Evolutionary conservation across 164 flowering plant species (phyloP), one percentile per base, ranked within the genome.

Genomic region (Chloranthus sessilifolius): DNA sequence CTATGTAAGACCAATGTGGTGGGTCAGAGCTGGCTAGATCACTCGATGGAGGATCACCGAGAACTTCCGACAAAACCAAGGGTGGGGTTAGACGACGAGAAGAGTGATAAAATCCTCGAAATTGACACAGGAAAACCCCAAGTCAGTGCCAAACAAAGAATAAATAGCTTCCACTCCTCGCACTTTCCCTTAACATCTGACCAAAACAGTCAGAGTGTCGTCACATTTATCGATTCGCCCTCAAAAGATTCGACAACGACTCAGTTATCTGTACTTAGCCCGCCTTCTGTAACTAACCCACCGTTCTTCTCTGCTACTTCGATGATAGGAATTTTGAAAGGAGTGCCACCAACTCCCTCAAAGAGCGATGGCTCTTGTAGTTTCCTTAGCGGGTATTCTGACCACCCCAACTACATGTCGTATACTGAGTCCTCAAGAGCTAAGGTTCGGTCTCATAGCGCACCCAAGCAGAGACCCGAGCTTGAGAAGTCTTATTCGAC

Each of bases 401-500:
- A 75, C 39, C 60, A 79, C 58, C 97, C 95, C 0, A 87, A 63
- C 56, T 90, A 82, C 74, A 90, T 90, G 97, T 61, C 87, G 0
- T 75, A 87, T 68, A 87, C 97, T 0, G 81, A 84, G 59, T 90
- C 97, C 5, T 84, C 75, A 1, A 65, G 72, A 31, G 94, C 95
- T 3, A 90, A 81, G 59, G 76, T 72, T 5, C 64, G 97, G 60
- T 87, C 95, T 12, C 88, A 77, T 24, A 90, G 95, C 43, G 91
- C 94, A 1, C 95, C 97, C 3, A 82, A 78, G 59, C 94, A 79
- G 63, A 73, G 97, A 56, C 67, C 71, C 0, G 79, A 75, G 47
- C 61, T 72, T 7, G 85, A 81, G 52, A 76, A 66, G 31, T 56
- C 50, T 36, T 58, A 72, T 55, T 67, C 75, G 1, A 46, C 21